Evolutionary conservation across 2,329 filamentous ascomycete species (phyloP).

Genomic region (Parasarocladium wereldwijsianum): DNA sequence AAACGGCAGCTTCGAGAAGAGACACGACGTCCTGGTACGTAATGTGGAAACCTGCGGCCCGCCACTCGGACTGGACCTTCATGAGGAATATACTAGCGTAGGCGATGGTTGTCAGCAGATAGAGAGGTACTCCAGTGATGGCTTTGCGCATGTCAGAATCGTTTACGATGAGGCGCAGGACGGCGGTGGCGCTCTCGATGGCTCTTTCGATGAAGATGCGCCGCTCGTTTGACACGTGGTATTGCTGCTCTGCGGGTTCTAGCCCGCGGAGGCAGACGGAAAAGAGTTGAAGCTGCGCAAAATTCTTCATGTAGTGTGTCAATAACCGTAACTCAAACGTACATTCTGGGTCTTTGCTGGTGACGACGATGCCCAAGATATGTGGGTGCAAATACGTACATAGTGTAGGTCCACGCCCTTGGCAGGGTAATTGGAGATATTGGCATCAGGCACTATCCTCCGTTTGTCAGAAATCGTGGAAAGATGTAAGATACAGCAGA

Average conservation of each 20-base stretch:
- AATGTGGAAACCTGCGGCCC: conserved; percentile 12
- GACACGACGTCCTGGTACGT: conserved; percentile 16
- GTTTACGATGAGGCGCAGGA: conserved; percentile 14
- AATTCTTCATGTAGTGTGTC: no score
- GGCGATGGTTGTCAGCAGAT: conserved; percentile 17
- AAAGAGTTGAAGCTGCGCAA: conserved; percentile 32
- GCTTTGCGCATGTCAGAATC: conserved; percentile 16
- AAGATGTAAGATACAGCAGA: no score
- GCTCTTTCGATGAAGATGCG: conserved; percentile 26
- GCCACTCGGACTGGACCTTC: conserved; percentile 17
- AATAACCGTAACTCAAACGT: no score
- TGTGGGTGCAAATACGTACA: no score
- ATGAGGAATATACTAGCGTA: conserved; percentile 18
- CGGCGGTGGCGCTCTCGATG: conserved; percentile 19
- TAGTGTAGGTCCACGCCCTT: conserved; percentile 34
- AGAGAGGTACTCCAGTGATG: conserved; percentile 17
- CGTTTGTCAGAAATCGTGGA: background rate
- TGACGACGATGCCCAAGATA: no score
- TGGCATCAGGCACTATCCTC: conserved; percentile 24
- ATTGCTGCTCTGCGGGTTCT: conserved; percentile 16
- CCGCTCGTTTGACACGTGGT: conserved; percentile 27
- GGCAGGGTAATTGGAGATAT: conserved; percentile 31
- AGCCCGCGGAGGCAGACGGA: conserved; percentile 28
- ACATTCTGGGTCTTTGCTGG: no score
- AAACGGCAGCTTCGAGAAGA: conserved; percentile 12